Conservation (phyloP, 768 basidiomycete genomes). For the Termitomyces sp. region DNA sequence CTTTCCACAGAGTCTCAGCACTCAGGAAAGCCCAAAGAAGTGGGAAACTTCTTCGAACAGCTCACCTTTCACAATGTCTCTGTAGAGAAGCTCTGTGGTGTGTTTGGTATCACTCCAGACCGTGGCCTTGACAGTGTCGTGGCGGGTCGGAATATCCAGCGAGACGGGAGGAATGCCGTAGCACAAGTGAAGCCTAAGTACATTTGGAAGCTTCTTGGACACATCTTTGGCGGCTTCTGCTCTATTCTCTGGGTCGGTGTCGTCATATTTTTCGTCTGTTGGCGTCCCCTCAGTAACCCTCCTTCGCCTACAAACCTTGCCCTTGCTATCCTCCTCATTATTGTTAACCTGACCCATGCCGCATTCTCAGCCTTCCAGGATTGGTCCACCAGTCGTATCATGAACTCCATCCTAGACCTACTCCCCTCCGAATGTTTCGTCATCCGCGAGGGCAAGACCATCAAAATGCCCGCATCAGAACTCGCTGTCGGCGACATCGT, state of each 20-base stretch:
- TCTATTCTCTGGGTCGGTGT: constrained; percentile 13
- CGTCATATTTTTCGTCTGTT: constrained; percentile 13
- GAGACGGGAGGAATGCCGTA: constrained; percentile 11
- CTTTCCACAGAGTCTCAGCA: constrained; percentile 8
- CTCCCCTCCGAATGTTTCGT: constrained; percentile 13
- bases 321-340: constrained; percentile 10
- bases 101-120: constrained; percentile 6
- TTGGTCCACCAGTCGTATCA: constrained; percentile 13
- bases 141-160: constrained; percentile 4
- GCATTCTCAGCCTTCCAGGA: constrained; percentile 10
- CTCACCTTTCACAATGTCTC: constrained; percentile 7
- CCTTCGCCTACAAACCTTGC: constrained; percentile 12
- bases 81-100: constrained; percentile 3
- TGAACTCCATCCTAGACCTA: constrained; percentile 15
- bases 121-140: constrained; percentile 1
- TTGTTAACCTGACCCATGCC: constrained; percentile 9
- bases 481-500: constrained; percentile 13
- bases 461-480: constrained; percentile 12
- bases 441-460: constrained; percentile 7
- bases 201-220: constrained; percentile 2
- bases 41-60: constrained; percentile 1
- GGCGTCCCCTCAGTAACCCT: constrained; percentile 11
- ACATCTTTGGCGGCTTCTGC: constrained; percentile 12
- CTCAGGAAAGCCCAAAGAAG: not conserved
- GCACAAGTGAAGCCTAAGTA: constrained; percentile 5